Conservation (phyloP, 306 rosid genomes). For the Citrullus amarus region DNA sequence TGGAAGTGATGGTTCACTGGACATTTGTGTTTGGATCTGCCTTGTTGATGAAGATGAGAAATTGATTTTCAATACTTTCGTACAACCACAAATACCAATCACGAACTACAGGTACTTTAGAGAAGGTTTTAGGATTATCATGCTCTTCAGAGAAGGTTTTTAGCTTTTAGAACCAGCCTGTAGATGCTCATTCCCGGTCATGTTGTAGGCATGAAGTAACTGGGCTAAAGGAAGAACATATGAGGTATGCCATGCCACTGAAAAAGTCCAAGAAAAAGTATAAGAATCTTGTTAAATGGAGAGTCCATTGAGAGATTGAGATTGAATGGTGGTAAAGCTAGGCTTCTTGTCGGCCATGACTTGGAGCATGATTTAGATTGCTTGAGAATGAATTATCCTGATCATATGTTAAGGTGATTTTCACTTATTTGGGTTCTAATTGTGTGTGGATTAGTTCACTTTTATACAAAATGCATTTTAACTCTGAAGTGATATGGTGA, state of each 20-base stretch:
- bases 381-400: constrained; percentile 18
- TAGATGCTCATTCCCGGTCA: constrained; percentile 2
- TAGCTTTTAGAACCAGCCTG: not conserved
- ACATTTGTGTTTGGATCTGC: constrained; percentile 71
- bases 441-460: not conserved
- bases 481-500: not conserved
- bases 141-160: not conserved
- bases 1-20: constrained; percentile 77
- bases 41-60: constrained; percentile 70
- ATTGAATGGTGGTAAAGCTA: constrained; percentile 58
- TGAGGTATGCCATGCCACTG: constrained; percentile 61
- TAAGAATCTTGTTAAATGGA: constrained; percentile 54
- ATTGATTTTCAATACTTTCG: constrained; percentile 51
- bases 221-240: constrained; percentile 63
- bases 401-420: constrained; percentile 39
- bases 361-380: constrained; percentile 65
- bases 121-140: not conserved
- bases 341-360: constrained; percentile 78
- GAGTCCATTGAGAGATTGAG: constrained; percentile 41
- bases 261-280: constrained; percentile 47
- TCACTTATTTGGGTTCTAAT: not conserved
- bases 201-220: constrained; percentile 55
- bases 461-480: not conserved
- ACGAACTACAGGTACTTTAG: constrained; percentile 47
- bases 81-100: constrained; percentile 45